phyloP scores from a whole-genome alignment of 768 basidiomycete genomes.

The Collybiopsis confluens region DNA sequence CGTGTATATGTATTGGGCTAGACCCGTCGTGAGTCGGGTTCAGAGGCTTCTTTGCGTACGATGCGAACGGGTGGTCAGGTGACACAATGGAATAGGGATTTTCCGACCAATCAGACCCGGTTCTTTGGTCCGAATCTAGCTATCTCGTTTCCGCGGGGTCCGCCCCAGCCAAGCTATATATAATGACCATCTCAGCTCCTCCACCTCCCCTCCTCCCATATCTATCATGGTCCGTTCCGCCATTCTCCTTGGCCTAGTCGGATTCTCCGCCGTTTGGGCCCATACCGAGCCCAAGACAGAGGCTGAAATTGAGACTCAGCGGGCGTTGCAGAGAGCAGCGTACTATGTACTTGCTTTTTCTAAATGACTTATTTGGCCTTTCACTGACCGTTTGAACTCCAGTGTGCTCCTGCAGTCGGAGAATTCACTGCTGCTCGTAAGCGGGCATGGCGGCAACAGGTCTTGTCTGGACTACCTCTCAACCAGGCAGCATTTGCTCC shows the following conservation, averaged over 20 bases:
- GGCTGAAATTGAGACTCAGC: constrained; percentile 43
- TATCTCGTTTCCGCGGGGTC: neutral
- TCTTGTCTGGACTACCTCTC: constrained; percentile 16
- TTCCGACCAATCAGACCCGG: too few species aligned
- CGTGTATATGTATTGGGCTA: too few species aligned
- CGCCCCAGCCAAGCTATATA: neutral
- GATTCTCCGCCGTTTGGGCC: constrained; percentile 15
- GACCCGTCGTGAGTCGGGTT: neutral
- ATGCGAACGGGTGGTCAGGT: constrained; percentile 1
- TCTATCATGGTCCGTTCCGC: neutral
- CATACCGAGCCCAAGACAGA: constrained; percentile 42
- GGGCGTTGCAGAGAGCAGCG: constrained; percentile 46
- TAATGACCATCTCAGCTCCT: neutral
- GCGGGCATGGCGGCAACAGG: constrained; percentile 42
- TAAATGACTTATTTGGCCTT: neutral
- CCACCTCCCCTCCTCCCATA: neutral
- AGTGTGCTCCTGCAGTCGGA: constrained; percentile 53
- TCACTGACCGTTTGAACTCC: neutral
- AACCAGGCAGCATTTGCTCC: constrained; percentile 6
- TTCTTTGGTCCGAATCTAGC: neutral
- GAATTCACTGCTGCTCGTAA: constrained; percentile 47
- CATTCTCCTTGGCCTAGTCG: neutral
- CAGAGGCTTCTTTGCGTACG: constrained; percentile 1
- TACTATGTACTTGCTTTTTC: constrained; percentile 36
- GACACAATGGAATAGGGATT: neutral